Evolutionary conservation across 2,329 filamentous ascomycete species (phyloP).

Genomic region (Pseudocercospora pini-densiflorae): DNA sequence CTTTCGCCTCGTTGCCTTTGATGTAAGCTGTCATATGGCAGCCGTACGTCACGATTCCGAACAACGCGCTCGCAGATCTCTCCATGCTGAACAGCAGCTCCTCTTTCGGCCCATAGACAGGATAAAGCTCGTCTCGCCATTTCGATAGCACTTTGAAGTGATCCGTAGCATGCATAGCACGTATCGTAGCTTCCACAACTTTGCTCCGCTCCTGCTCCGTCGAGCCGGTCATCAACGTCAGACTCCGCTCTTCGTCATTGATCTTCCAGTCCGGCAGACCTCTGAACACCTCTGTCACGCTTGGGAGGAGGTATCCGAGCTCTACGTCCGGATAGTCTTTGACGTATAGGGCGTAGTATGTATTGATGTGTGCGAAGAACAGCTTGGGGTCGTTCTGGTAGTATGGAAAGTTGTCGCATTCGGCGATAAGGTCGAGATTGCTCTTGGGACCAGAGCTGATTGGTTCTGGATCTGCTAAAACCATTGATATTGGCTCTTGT

Average conservation of each 20-base stretch:
- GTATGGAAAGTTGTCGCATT: constrained; percentile 76
- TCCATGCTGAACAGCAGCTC: constrained; percentile 75
- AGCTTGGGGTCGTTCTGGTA: constrained; percentile 62
- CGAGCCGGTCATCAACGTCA: constrained; percentile 62
- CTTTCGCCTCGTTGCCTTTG: constrained; percentile 43
- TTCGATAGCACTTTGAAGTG: constrained; percentile 75
- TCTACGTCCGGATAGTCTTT: constrained; percentile 64
- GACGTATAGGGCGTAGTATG: constrained; percentile 69
- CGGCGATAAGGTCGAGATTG: constrained; percentile 60
- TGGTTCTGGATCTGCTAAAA: constrained; percentile 36
- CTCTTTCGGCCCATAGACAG: constrained; percentile 68
- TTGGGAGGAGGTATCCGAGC: constrained; percentile 64
- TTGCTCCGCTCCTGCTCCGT: constrained; percentile 67
- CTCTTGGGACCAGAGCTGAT: constrained; percentile 43
- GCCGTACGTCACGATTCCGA: constrained; percentile 78
- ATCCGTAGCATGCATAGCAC: constrained; percentile 70
- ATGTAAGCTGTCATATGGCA: constrained; percentile 76
- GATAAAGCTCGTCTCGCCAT: constrained; percentile 82
- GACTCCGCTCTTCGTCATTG: constrained; percentile 62
- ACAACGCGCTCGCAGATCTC: constrained; percentile 72
- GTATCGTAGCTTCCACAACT: constrained; percentile 61
- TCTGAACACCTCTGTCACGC: constrained; percentile 62
- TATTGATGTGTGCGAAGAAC: constrained; percentile 52
- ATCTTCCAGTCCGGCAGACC: constrained; percentile 66
- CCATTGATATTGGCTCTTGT: constrained; percentile 24